Base-by-base conservation (phyloP, 768 basidiomycete species). In the Obba rivulosa region DNA sequence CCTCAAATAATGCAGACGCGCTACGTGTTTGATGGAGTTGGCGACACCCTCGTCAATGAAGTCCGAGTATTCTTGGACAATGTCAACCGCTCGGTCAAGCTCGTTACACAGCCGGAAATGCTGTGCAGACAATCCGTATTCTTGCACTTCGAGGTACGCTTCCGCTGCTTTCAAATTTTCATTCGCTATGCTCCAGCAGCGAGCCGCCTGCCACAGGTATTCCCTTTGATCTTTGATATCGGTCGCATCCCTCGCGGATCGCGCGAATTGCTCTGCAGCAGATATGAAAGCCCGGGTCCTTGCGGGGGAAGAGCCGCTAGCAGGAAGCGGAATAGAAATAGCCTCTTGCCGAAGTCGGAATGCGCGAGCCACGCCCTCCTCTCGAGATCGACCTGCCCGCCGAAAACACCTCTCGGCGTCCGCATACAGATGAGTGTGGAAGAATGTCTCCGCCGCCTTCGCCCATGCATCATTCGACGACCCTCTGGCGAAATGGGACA, bases 391-490 rank as follows among this genome's bases (percentile, higher is more conserved):
- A 1, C 51, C 62, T 1, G 82, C 83, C 2, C 74, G 70, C 41
- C 73, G 68, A 38, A 73, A 82, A 46, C 77, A 77, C 40, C 76
- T 68, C 66, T 70, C 72, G 0, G 83, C 79, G 50, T 83, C 77
- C 3, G 67, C 56, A 51, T 76, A 84, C 34, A 68, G 66, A 31
- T 72, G 65, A 44, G 73, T 66, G 34, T 64, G 53, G 56, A 78
- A 79, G 2, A 78, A 50, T 7, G 61, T 55, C 1, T 52, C 53
- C 0, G 74, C 76, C 16, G 63, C 70, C 21, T 61, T 57, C 4
- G 62, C 67, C 77, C 77, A 78, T 56, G 78, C 77, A 18, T 63
- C 69, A 1, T 57, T 53, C 9, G 74, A 71, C 3, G 83, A 85
- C 0, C 73, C 66, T 1, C 72, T 75, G 0, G 80, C 81, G 18